These are phyloP conservation scores for Cyberlindnera subsufficiens DNA, from an alignment of 805 yeast species.

Conservation along the genomic window DNA sequence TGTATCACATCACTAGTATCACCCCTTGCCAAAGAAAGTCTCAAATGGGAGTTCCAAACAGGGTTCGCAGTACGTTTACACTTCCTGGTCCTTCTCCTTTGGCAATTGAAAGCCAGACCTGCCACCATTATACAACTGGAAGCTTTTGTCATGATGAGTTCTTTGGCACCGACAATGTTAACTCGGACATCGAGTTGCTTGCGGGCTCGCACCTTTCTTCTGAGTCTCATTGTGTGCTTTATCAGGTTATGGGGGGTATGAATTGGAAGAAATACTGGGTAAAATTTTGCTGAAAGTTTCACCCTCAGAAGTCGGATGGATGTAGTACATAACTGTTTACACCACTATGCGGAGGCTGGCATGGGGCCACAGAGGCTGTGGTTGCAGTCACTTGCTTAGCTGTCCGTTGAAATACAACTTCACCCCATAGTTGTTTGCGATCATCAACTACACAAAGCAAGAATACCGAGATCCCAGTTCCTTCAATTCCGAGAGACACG, in stretches of 20 bases:
- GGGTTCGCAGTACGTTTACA: slow-evolving; percentile 21
- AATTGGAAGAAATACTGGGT: no score
- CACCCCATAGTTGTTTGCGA: no score
- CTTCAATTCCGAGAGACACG: no score
- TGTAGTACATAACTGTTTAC: no score
- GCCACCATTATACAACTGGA: slow-evolving; percentile 15
- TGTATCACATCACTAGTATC: slow-evolving; percentile 13
- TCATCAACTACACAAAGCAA: no score
- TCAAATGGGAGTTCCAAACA: slow-evolving; percentile 16
- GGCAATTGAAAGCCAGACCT: slow-evolving; percentile 20
- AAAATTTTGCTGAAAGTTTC: no score
- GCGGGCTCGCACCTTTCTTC: slow-evolving; percentile 3
- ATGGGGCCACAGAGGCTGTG: no score
- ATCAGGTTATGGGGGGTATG: neutral
- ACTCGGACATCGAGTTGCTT: slow-evolving; percentile 14
- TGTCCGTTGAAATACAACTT: no score
- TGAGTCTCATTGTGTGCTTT: slow-evolving; percentile 8
- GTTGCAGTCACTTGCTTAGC: no score
- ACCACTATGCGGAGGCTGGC: no score
- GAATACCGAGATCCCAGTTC: no score
- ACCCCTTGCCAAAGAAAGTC: slow-evolving; percentile 8
- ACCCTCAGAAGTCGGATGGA: no score
- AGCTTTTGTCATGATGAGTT: slow-evolving; percentile 16
- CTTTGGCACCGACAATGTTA: slow-evolving; percentile 18
- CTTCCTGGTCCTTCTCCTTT: slow-evolving; percentile 15